Evolutionary conservation across 2,329 filamentous ascomycete species (phyloP).

Genomic region (Onygenales sp.): DNA sequence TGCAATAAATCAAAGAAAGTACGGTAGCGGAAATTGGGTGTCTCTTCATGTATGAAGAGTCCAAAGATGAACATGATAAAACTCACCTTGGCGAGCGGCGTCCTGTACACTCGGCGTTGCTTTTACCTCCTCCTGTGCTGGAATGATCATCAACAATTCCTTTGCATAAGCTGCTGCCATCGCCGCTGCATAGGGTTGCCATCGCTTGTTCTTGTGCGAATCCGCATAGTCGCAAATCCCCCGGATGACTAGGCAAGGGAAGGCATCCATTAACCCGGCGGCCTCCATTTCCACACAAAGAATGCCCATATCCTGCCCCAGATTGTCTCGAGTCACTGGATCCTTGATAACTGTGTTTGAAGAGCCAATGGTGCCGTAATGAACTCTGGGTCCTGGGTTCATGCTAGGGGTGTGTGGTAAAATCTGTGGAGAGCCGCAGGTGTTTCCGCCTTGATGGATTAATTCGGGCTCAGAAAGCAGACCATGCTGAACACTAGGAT

Average conservation of each 20-base stretch:
- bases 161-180: conserved; percentile 22
- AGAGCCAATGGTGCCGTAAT: conserved; percentile 18
- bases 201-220: conserved; percentile 29
- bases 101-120: not conserved
- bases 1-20: no score
- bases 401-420: not conserved
- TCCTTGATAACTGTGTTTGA: conserved; percentile 18
- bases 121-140: not conserved
- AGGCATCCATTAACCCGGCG: conserved; percentile 15
- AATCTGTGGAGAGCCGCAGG: not conserved
- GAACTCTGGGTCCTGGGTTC: conserved; percentile 4
- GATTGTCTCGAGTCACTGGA: conserved; percentile 5
- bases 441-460: conserved; percentile 6
- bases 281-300: conserved; percentile 25
- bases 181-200: conserved; percentile 27
- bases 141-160: conserved; percentile 8
- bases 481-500: conserved; percentile 9
- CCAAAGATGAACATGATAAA: no score
- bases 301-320: conserved; percentile 7
- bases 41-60: no score
- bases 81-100: no score
- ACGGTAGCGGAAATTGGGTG: not conserved
- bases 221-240: conserved; percentile 36
- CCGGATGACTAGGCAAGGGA: conserved; percentile 31
- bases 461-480: conserved; percentile 14